Conservation (phyloP, 495 filamentous ascomycete genomes). For the Margaritispora aquatica region DNA sequence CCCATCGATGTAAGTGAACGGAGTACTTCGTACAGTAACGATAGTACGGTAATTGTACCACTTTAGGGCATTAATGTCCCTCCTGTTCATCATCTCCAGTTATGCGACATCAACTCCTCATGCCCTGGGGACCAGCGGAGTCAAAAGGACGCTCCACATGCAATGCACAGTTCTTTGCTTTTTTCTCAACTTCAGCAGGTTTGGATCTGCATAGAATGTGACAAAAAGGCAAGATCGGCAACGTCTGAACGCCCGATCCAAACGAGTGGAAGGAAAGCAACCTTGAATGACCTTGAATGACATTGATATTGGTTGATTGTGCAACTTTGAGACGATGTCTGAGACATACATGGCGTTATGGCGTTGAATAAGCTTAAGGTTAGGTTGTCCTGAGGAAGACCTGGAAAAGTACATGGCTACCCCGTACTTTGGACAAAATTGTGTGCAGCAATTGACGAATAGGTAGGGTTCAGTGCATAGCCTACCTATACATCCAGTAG, state of each 20-base stretch:
- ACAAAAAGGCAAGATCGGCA: background rate
- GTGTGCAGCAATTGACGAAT: too few species aligned
- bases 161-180: background rate
- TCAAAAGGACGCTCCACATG: background rate
- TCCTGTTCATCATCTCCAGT: background rate
- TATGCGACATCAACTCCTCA: constrained; percentile 2
- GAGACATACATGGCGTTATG: background rate
- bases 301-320: background rate
- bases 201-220: background rate
- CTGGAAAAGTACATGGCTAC: background rate
- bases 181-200: background rate
- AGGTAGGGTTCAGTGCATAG: too few species aligned
- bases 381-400: background rate
- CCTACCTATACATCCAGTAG: too few species aligned
- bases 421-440: background rate
- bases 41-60: too few species aligned
- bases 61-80: too few species aligned
- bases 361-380: background rate
- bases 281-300: background rate
- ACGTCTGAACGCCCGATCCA: background rate
- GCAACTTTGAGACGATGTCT: background rate
- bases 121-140: too few species aligned
- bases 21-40: too few species aligned
- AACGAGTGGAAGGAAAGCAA: background rate
- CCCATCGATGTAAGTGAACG: too few species aligned